A percentile compares a stretch with the other conserved stretches of the same genome.
phyloP scores from a whole-genome alignment of 371 early-diverging fungal genomes.

The Neoconidiobolus thromboides region DNA sequence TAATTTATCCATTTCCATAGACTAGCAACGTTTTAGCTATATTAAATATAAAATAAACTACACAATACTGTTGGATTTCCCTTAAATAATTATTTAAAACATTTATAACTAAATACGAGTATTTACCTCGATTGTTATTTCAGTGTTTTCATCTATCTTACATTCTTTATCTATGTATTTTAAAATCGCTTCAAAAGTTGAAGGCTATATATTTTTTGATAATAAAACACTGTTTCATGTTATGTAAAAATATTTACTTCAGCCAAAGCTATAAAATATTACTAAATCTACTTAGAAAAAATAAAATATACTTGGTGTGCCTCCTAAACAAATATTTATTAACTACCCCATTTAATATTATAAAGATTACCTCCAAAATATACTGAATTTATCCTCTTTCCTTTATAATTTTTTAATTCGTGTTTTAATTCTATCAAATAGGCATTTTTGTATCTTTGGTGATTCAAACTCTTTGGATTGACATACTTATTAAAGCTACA shows the following conservation, averaged over 20 bases:
- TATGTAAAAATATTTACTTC: not conserved
- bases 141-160: not conserved
- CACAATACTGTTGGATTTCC: not conserved
- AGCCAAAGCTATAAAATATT: not conserved
- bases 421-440: not conserved
- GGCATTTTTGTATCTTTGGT: not conserved
- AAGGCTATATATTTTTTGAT: not conserved
- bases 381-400: not conserved
- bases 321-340: not conserved
- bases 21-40: conserved; percentile 11
- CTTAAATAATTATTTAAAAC: not conserved
- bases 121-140: not conserved
- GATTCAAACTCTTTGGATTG: not conserved
- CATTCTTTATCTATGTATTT: not conserved
- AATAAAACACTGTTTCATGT: no score
- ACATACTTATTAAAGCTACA: not conserved
- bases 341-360: not conserved
- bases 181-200: not conserved
- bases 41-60: not conserved
- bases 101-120: not conserved
- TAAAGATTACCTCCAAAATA: not conserved
- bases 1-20: conserved; percentile 18
- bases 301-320: not conserved
- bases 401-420: not conserved
- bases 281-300: not conserved